These are phyloP conservation scores for Drosera spatulata DNA, from an alignment of 179 eudicot genomes.

Conservation along the genomic window DNA sequence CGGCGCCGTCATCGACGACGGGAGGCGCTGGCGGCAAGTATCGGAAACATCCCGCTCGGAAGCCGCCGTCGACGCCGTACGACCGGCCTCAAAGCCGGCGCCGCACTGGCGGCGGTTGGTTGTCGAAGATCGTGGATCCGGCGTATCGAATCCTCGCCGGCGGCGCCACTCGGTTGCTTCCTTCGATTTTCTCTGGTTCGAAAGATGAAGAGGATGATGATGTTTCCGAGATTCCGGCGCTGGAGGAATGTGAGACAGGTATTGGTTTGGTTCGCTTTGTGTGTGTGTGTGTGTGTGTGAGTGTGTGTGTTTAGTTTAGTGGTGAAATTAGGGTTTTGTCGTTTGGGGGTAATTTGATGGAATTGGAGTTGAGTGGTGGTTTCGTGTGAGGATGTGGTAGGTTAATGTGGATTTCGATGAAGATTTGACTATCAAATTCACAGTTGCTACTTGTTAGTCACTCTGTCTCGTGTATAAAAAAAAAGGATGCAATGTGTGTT, in stretches of 20 bases:
- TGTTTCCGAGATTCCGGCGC: not conserved
- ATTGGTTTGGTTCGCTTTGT: not conserved
- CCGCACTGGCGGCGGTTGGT: conserved; percentile 30
- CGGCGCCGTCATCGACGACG: conserved; percentile 14
- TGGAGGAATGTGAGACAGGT: not conserved
- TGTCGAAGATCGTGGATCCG: conserved; percentile 55
- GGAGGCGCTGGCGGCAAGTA: conserved; percentile 61
- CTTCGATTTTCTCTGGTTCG: conserved; percentile 36
- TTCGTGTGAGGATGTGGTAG: no score
- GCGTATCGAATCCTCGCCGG: conserved; percentile 51
- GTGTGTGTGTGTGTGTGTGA: no score
- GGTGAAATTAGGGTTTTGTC: no score
- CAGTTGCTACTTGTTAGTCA: no score
- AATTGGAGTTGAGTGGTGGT: no score
- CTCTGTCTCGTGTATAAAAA: no score
- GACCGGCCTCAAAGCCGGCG: conserved; percentile 29
- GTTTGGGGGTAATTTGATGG: no score
- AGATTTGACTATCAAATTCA: no score
- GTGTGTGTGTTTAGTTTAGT: no score
- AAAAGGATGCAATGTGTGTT: no score
- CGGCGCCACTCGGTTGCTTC: conserved; percentile 49
- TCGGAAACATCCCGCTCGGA: conserved; percentile 23
- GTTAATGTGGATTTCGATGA: no score
- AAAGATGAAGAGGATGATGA: no score
- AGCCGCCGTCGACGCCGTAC: conserved; percentile 47